These are phyloP conservation scores for Suhomyces kunorum DNA, from an alignment of 1,139 yeast species.

Conservation along the genomic window DNA sequence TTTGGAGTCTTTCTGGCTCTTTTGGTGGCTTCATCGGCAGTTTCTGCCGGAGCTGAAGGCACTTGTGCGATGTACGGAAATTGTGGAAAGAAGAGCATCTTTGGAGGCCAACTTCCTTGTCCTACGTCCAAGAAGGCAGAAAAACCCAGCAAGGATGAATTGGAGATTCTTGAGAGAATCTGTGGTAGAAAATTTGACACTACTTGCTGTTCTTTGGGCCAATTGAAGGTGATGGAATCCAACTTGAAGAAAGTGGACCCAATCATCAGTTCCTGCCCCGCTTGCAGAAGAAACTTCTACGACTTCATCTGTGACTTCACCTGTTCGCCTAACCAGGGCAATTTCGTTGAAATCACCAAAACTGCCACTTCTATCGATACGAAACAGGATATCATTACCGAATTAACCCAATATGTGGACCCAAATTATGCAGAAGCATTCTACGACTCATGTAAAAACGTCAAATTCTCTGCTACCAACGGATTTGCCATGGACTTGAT, in stretches of 20 bases:
- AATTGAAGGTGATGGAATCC: conserved; percentile 34
- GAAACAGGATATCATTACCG: conserved; percentile 65
- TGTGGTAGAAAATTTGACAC: conserved; percentile 70
- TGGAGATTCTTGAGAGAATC: conserved; percentile 50
- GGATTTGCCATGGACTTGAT: conserved; percentile 96
- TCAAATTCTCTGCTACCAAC: conserved; percentile 91
- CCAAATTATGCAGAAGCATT: conserved; percentile 61
- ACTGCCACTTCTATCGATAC: conserved; percentile 53
- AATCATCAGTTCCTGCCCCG: conserved; percentile 89
- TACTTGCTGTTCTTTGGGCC: conserved; percentile 42
- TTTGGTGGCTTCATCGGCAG: conserved; percentile 1
- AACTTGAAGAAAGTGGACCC: conserved; percentile 77
- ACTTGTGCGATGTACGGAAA: conserved; percentile 59
- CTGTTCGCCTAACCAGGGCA: conserved; percentile 82
- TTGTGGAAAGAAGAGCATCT: conserved; percentile 80
- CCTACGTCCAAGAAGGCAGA: conserved; percentile 54
- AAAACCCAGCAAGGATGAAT: conserved; percentile 30
- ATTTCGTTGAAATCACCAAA: conserved; percentile 66
- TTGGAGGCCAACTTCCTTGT: conserved; percentile 82
- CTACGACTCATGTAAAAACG: conserved; percentile 82
- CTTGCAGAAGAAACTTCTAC: conserved; percentile 83
- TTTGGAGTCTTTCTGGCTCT: background rate
- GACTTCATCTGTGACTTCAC: conserved; percentile 87
- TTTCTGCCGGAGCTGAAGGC: conserved; percentile 26
- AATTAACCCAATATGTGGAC: conserved; percentile 64